Evolutionary conservation across 139 green algal species (phyloP), one percentile per base, ranked within the genome.

Genomic region (Chlamydomonas sphaeroides): DNA sequence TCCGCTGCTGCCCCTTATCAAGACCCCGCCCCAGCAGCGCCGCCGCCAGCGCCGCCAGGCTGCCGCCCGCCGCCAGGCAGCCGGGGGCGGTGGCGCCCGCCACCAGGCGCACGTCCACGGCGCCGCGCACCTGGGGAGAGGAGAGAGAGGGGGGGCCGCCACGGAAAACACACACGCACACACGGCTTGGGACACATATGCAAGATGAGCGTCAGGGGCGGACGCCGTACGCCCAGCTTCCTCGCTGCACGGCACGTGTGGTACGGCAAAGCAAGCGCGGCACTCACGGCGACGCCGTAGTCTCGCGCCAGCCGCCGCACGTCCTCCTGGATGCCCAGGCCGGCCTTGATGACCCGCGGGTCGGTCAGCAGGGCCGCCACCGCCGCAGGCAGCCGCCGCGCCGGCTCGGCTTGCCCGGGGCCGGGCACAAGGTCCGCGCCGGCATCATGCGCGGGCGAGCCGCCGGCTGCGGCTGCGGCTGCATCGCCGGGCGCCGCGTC

Each of bases 311-410:
- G n/a, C 28, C 85, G 68, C 35, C 51, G 32, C 0, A 85, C 80
- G 42, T 89, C 85, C 76, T 85, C 85, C 41, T 79, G 68, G 45
- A 89, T 87, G 32, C 85, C 85, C 59, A 89, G 67, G 26, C 85
- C 85, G 7, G 76, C 80, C 68, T 89, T 89, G 48, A 89, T 41
- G 26, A 89, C 56, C 33, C 49, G 26, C 14, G 80, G 10, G 61
- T 89, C 85, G 0, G 53, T 51, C 32, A 89, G 68, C 39, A 89
- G 35, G 33, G 11, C 33, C 30, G 41, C 41, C 45, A 89, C 65
- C 23, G 28, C 61, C 1, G 2, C 35, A 0, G 85, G 85, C 39
- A 85, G 53, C 36, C 2, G 1, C 6, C 5, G 23, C 23, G 8
- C n/a, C 35, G 17, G 4, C 21, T 18, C 35, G 39, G 30, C 11